phyloP scores from a whole-genome alignment of 2,329 filamentous ascomycete genomes.

The Colletotrichum lini region DNA sequence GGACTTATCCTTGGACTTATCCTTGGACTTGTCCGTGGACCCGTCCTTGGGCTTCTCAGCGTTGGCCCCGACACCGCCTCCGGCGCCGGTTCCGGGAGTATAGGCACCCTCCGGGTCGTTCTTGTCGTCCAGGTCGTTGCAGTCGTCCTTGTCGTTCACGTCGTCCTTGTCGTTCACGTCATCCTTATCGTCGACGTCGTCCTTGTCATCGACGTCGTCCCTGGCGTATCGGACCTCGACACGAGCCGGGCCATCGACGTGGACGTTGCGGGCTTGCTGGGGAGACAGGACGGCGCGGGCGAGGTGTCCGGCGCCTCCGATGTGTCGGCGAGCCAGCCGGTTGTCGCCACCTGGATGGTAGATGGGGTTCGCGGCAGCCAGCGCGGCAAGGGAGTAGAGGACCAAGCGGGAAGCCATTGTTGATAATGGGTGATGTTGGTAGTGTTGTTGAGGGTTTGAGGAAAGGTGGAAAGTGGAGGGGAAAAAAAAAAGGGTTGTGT shows the following conservation, averaged over 20 bases:
- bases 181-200: not conserved
- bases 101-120: not conserved
- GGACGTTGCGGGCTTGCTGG: slow-evolving; percentile 18
- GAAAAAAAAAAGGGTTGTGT: not conserved
- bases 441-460: not conserved
- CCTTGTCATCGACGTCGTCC: not conserved
- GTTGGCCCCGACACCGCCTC: not conserved
- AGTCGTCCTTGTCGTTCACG: not conserved
- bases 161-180: not conserved
- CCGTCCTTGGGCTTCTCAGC: slow-evolving; percentile 18
- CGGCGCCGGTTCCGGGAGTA: not conserved
- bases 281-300: slow-evolving; percentile 30
- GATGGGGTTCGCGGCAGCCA: slow-evolving; percentile 38
- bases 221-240: slow-evolving; percentile 22
- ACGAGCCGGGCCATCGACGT: not conserved
- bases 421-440: not conserved
- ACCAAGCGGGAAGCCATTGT: slow-evolving; percentile 37
- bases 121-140: not conserved
- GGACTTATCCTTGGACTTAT: slow-evolving; percentile 7
- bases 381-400: slow-evolving; percentile 38
- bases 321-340: slow-evolving; percentile 29
- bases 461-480: too few species aligned
- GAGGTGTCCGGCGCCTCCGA: slow-evolving; percentile 13
- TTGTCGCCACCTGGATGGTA: slow-evolving; percentile 14
- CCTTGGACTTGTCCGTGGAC: slow-evolving; percentile 13